Base-by-base conservation (phyloP, 306 rosid species). In the Sphenostylis stenocarpa region DNA sequence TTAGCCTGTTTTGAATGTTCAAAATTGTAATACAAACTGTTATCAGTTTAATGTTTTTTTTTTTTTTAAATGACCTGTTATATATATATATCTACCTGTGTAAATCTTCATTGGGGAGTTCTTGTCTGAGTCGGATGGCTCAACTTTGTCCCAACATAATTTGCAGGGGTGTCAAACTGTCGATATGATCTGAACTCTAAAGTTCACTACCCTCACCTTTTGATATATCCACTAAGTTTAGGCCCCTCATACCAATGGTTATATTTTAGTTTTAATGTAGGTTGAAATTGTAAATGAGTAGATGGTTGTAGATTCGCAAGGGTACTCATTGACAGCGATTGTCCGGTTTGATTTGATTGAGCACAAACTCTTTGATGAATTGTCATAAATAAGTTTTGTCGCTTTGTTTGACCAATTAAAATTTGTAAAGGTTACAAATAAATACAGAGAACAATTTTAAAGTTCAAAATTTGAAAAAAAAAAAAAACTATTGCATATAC, bases 1-100 rank as follows among this genome's bases (percentile, higher is more conserved):
- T 14, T 68, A 70, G 41, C 67, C 39, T 36, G 8, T 2, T 56
- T 14, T 23, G 72, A 55, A 73, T 45, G 45, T 70, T 78, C 41
- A 7, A 57, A 70, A 34, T 60, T 34, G 77, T 36, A 70, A 45
- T 48, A n/a, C 28, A 69, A 70, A 71, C 58, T 79, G 48, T 23
- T 70, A 24, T 38, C 14, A 7, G 34, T 79, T 26, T 15, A 8
- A n/a, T 69, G 6, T 36, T n/a, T 39, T 31, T 41, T 26, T 36
- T 39, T 23, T 21, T 65, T 41, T 23, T 39, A 21, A 67, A 67
- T 66, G 17, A 21, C 44, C 14, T 66, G 3, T 66, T 66, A 13
- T 57, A 57, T 2, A 56, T 57, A 23, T 57, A n/a, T n/a, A n/a
- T 13, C 13, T 57, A 38, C 19, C 57, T 26, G 19, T 23, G 33